These are phyloP conservation scores for Vachellia pachyceras DNA, from an alignment of 306 rosid genomes.

Conservation along the genomic window DNA sequence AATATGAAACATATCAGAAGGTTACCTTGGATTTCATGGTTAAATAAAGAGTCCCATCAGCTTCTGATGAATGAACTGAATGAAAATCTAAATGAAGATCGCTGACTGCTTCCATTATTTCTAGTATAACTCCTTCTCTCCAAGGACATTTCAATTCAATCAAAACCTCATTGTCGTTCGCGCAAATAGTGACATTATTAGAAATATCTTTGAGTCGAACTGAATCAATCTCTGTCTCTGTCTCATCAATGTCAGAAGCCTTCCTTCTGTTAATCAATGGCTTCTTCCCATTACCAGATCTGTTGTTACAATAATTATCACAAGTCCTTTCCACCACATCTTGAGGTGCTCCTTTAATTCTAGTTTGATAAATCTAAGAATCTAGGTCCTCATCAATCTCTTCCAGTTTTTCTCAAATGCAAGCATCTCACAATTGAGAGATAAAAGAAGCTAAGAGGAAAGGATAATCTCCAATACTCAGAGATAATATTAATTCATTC, in stretches of 20 bases:
- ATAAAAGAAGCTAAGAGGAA: no score
- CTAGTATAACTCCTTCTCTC: constrained; percentile 65
- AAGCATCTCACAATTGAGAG: no score
- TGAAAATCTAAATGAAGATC: constrained; percentile 62
- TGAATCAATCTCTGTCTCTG: constrained; percentile 45
- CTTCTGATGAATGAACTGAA: constrained; percentile 76
- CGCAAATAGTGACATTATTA: constrained; percentile 49
- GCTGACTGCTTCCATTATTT: constrained; percentile 73
- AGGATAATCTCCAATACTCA: no score
- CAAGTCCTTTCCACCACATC: constrained; percentile 68
- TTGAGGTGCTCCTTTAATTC: constrained; percentile 55
- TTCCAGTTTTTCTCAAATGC: no score
- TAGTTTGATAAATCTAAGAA: no score
- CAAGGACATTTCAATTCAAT: constrained; percentile 68
- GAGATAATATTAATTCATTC: no score
- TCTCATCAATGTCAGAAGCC: constrained; percentile 58
- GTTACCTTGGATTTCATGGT: constrained; percentile 70
- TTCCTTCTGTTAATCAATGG: constrained; percentile 70
- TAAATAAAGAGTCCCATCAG: constrained; percentile 62
- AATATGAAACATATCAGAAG: constrained; percentile 4
- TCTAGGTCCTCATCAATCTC: no score
- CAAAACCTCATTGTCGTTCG: constrained; percentile 53
- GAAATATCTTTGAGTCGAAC: constrained; percentile 38
- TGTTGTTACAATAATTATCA: constrained; percentile 62
- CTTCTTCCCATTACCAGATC: constrained; percentile 52